phyloP scores from a whole-genome alignment of 2,329 filamentous ascomycete species.

The Ceratocystis cacaofunesta region DNA sequence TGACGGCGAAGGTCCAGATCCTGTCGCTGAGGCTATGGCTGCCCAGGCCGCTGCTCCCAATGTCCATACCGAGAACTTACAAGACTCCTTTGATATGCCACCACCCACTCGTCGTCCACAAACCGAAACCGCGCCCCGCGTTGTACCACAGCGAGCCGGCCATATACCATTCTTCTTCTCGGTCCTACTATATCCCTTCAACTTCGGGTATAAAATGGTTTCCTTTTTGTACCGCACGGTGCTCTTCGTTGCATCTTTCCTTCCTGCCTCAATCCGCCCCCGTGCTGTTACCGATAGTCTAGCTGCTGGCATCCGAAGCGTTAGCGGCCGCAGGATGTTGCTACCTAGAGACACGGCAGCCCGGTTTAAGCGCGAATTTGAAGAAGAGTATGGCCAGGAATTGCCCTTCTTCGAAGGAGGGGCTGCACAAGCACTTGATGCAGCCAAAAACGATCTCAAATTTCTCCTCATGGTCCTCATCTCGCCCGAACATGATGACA shows the following conservation, averaged over 20 bases:
- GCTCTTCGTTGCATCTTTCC: constrained; percentile 63
- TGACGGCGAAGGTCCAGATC: constrained; percentile 80
- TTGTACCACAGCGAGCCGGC: constrained; percentile 66
- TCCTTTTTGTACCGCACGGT: constrained; percentile 57
- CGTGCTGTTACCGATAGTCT: constrained; percentile 40
- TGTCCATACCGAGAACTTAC: constrained; percentile 58
- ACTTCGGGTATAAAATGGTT: constrained; percentile 57
- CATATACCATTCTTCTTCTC: constrained; percentile 64
- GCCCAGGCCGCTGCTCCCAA: constrained; percentile 47
- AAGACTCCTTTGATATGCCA: constrained; percentile 36
- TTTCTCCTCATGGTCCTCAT: constrained; percentile 79
- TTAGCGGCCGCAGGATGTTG: constrained; percentile 57
- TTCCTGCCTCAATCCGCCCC: constrained; percentile 51
- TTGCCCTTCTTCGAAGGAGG: constrained; percentile 76
- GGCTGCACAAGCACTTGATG: constrained; percentile 80
- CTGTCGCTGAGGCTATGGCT: constrained; percentile 59
- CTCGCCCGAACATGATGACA: constrained; percentile 91
- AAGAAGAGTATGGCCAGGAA: constrained; percentile 70
- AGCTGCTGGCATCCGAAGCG: constrained; percentile 39
- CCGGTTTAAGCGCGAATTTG: constrained; percentile 81
- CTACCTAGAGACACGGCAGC: constrained; percentile 77
- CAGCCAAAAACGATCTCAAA: constrained; percentile 79
- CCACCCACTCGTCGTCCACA: constrained; percentile 21
- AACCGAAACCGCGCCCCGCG: constrained; percentile 61
- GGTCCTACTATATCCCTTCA: constrained; percentile 43